These are phyloP conservation scores for Stephania cephalantha DNA, from an alignment of 164 flowering plant species.

Conservation along the genomic window DNA sequence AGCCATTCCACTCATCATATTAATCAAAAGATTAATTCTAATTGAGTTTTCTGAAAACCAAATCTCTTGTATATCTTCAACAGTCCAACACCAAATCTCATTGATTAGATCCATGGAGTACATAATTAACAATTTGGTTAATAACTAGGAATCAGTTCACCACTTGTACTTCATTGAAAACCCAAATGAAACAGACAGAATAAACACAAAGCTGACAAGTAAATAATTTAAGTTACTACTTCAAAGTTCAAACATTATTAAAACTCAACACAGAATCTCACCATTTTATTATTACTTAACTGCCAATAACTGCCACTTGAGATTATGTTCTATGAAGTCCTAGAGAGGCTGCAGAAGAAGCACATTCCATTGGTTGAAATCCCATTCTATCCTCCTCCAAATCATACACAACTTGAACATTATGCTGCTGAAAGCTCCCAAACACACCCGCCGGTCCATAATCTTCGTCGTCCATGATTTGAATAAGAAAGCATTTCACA, in stretches of 20 bases:
- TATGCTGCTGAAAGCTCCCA: constrained; percentile 74
- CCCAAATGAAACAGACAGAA: neutral
- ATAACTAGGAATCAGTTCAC: neutral
- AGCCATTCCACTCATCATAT: neutral
- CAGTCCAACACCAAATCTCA: neutral
- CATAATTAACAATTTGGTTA: neutral
- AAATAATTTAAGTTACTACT: neutral
- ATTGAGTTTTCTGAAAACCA: neutral
- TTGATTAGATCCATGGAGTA: neutral
- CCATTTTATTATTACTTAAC: neutral
- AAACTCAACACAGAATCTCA: neutral
- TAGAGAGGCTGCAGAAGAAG: constrained; percentile 32
- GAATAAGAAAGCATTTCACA: constrained; percentile 55
- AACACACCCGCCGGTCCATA: constrained; percentile 64
- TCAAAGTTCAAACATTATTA: neutral
- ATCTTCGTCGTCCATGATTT: constrained; percentile 49
- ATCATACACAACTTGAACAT: constrained; percentile 65
- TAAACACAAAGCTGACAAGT: neutral
- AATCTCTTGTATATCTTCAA: neutral
- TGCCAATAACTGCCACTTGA: constrained; percentile 5
- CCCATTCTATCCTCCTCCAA: constrained; percentile 63
- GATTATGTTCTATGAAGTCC: neutral
- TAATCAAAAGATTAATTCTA: neutral
- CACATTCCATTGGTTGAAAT: constrained; percentile 62
- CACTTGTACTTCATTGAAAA: neutral